Conservation (phyloP, 306 rosid genomes). For the Citrullus mucosospermus region DNA sequence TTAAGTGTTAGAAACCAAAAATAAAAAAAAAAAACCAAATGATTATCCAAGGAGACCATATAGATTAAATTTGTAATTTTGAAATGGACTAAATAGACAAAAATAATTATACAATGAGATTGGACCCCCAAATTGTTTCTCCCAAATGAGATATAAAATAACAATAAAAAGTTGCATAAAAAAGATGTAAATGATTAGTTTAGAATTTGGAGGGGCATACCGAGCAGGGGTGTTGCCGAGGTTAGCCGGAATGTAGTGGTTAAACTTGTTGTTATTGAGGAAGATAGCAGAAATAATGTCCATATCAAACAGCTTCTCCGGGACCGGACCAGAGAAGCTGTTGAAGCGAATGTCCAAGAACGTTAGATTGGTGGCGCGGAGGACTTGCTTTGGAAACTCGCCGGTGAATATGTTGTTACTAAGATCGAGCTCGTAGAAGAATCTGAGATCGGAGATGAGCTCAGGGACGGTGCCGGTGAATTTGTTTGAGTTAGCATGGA, state of each 20-base stretch:
- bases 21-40: no score
- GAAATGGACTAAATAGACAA: no score
- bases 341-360: slow-evolving; percentile 74
- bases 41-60: no score
- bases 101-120: no score
- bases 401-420: slow-evolving; percentile 42
- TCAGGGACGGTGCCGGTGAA: slow-evolving; percentile 24
- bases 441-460: neutral
- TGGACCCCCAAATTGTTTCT: no score
- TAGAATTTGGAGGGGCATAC: neutral
- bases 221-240: slow-evolving; percentile 47
- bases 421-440: slow-evolving; percentile 60
- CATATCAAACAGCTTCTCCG: slow-evolving; percentile 12
- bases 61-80: no score
- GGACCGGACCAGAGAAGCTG: slow-evolving; percentile 8
- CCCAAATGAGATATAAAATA: no score
- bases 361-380: slow-evolving; percentile 5
- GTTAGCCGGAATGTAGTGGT: slow-evolving; percentile 23
- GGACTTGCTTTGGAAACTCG: slow-evolving; percentile 25
- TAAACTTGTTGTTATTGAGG: slow-evolving; percentile 44
- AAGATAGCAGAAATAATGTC: slow-evolving; percentile 33
- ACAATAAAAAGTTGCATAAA: no score
- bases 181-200: no score
- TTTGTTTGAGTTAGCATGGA: slow-evolving; percentile 67
- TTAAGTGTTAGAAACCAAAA: no score